A percentile compares a stretch with the other conserved stretches of the same genome.
These are phyloP conservation scores for Brasilioporus rufonigricans DNA, from an alignment of 768 basidiomycete species.

Conservation along the genomic window DNA sequence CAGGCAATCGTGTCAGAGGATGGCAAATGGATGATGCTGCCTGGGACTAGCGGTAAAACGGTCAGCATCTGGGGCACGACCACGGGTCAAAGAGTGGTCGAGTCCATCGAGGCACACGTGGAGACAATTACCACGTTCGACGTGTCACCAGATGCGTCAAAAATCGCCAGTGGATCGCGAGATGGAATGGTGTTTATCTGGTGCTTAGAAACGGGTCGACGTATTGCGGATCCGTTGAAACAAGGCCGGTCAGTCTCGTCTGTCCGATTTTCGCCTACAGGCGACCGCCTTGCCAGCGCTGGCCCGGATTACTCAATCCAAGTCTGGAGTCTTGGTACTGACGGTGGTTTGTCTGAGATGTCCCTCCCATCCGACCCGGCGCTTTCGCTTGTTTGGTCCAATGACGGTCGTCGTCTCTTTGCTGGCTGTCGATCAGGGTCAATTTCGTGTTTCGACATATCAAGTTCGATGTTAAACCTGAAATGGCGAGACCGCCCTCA, in stretches of 20 bases:
- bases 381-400: constrained; percentile 20
- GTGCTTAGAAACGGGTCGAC: constrained; percentile 15
- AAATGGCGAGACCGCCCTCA: constrained; percentile 13
- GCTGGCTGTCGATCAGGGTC: constrained; percentile 13
- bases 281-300: constrained; percentile 16
- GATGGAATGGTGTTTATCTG: constrained; percentile 23
- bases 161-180: constrained; percentile 21
- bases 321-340: constrained; percentile 3
- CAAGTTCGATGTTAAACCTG: background rate
- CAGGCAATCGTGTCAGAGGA: constrained; percentile 12
- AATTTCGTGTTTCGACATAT: constrained; percentile 13
- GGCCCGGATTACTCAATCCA: constrained; percentile 5
- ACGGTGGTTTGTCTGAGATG: background rate
- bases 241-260: constrained; percentile 9
- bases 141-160: constrained; percentile 17
- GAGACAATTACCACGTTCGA: constrained; percentile 20
- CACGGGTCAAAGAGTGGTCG: constrained; percentile 3
- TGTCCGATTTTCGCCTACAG: constrained; percentile 22
- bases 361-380: constrained; percentile 3
- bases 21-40: constrained; percentile 14
- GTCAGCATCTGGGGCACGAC: constrained; percentile 10
- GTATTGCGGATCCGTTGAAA: constrained; percentile 18
- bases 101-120: constrained; percentile 11
- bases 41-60: background rate
- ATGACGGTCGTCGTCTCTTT: constrained; percentile 17